Conservation (phyloP, 805 yeast species). For the Saturnispora quitensis region DNA sequence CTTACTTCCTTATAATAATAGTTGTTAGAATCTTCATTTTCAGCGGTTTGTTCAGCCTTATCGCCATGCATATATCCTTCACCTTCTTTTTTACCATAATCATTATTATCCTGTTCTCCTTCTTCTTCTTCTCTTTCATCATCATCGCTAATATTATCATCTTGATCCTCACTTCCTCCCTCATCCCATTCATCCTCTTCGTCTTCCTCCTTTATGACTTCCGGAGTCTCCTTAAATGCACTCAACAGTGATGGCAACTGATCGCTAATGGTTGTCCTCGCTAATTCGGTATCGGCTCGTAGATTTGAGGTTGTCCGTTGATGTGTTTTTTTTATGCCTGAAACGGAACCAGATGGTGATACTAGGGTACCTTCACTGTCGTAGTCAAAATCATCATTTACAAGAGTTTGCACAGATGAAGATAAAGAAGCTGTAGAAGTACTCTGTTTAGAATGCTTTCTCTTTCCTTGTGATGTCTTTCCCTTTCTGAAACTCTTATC, state of each 20-base stretch:
- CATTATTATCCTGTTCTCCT: slow-evolving; percentile 14
- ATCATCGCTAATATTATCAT: background rate
- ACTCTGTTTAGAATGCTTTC: background rate
- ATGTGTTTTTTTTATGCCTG: background rate
- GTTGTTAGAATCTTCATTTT: background rate
- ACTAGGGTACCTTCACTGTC: slow-evolving; percentile 7
- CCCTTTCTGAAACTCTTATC: slow-evolving; percentile 6
- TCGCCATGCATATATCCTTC: background rate
- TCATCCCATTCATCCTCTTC: background rate
- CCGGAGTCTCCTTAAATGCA: slow-evolving; percentile 58
- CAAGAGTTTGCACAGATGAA: background rate
- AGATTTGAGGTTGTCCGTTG: slow-evolving; percentile 3
- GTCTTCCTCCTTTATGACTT: slow-evolving; percentile 17
- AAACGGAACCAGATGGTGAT: slow-evolving; percentile 1
- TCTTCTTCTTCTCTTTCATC: background rate
- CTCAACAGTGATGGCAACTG: slow-evolving; percentile 58
- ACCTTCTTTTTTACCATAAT: background rate
- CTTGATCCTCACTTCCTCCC: slow-evolving; percentile 36
- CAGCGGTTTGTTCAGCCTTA: background rate
- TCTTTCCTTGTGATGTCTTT: background rate
- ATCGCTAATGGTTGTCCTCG: slow-evolving; percentile 43
- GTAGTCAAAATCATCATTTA: slow-evolving; percentile 2
- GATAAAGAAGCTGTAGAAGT: background rate
- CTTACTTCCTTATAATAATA: background rate
- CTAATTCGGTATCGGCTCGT: slow-evolving; percentile 9